These are phyloP conservation scores for Anisogramma anomala DNA, from an alignment of 2,329 filamentous ascomycete genomes.

Conservation along the genomic window DNA sequence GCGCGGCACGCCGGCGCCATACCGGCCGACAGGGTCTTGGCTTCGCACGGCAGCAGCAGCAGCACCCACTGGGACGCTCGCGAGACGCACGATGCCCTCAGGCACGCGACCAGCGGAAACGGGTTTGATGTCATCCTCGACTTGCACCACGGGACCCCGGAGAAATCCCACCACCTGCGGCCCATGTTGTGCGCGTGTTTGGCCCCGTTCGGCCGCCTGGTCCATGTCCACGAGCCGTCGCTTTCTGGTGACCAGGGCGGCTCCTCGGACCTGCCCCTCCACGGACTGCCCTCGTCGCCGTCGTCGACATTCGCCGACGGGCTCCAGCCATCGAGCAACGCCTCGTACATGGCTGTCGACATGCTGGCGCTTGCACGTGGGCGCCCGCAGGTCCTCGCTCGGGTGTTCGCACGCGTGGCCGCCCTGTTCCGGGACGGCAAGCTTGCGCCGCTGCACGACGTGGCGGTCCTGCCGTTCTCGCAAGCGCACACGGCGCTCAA, in stretches of 20 bases:
- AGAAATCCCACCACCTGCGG: background rate
- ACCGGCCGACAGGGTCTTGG: background rate
- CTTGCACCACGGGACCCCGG: background rate
- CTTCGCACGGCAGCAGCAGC: background rate
- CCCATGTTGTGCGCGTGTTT: slow-evolving; percentile 7
- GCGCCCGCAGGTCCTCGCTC: slow-evolving; percentile 29
- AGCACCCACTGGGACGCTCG: background rate
- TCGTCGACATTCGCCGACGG: background rate
- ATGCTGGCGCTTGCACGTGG: slow-evolving; percentile 32
- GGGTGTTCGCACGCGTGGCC: slow-evolving; percentile 27
- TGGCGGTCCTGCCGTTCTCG: slow-evolving; percentile 26
- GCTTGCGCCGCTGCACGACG: slow-evolving; percentile 26
- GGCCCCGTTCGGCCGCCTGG: slow-evolving; percentile 3
- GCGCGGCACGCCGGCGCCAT: background rate
- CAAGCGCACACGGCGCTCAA: slow-evolving; percentile 29
- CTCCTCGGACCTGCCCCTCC: no score
- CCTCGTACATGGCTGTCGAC: slow-evolving; percentile 35
- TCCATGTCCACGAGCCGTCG: background rate
- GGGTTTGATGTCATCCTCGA: slow-evolving; percentile 1
- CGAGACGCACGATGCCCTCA: background rate
- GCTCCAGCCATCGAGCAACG: slow-evolving; percentile 23
- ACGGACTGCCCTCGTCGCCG: background rate
- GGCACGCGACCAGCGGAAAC: background rate
- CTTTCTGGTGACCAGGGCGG: background rate
- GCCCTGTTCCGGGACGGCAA: slow-evolving; percentile 24